Evolutionary conservation across 805 yeast species (phyloP), one percentile per base, ranked within the genome.

Genomic region (Candida schatavii): DNA sequence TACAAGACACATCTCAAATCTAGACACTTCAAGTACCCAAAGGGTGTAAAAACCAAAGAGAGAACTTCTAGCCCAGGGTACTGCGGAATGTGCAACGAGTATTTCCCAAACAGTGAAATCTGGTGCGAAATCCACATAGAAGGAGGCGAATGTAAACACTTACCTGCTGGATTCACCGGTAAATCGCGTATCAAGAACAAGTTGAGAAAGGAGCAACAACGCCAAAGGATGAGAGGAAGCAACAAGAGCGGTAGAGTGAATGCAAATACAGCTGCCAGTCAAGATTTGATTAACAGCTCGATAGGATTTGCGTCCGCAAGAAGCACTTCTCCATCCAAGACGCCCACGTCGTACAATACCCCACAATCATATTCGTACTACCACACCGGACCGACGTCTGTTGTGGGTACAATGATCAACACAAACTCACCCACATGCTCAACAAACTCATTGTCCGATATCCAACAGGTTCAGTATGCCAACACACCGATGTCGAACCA

Each of bases 1-100:
- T 76, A 74, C 55, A 76, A 77, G 50, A 78, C 80, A 2, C 83
- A 78, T 54, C 64, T 78, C 40, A 77, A 76, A 50, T 72, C 81
- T 6, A 60, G 78, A 42, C 83, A 78, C 54, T 78, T 78, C 54
- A 69, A 70, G 35, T 78, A 77, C 48, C 83, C 83, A 27, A 67
- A 75, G 29, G 83, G 81, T 3, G 74, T 77, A 11, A 69, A 69
- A 46, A 68, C 77, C 3, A 67, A 65, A 43, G 72, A 70, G 37
- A 54, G 83, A 38, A 51, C 61, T 15, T 56, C 55, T 39, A 59
- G 72, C 10, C 56, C 70, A 4, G 83, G 83, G 10, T 59, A 70
- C 34, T 78, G 83, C 55, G 74, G 78, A 18, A 76, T 78, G 61
- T 78, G 83, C 55, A 78, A 75, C 20, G 68, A 70, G 44, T 65